Evolutionary conservation across 225 moss, liverwort and hornwort genomes (phyloP).

Genomic region (Ulota crispa): DNA sequence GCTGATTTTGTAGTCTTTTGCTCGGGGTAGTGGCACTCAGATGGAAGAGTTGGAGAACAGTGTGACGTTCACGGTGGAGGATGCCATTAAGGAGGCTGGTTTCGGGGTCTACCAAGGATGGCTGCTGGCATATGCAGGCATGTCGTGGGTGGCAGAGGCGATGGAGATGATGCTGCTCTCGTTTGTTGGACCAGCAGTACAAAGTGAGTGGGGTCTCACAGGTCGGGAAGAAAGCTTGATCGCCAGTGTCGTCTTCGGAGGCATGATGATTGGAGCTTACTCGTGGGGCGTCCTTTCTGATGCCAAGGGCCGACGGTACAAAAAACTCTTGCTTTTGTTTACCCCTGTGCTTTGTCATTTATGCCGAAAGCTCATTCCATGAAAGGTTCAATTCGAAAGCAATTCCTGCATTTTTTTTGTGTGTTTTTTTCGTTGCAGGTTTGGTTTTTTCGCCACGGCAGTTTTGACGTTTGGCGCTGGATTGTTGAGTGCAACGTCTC

Average conservation of each 20-base stretch:
- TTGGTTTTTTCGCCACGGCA: constrained; percentile 88
- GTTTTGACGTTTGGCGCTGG: constrained; percentile 80
- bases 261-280: constrained; percentile 94
- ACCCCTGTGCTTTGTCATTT: too few relatives aligned
- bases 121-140: constrained; percentile 80
- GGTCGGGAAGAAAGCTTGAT: constrained; percentile 73
- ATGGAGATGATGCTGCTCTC: constrained; percentile 99
- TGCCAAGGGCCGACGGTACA: constrained; percentile 78
- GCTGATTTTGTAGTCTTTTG: constrained; percentile 23
- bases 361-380: too few relatives aligned
- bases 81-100: constrained; percentile 69
- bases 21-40: constrained; percentile 35
- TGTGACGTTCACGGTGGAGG: constrained; percentile 65
- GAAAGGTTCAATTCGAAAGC: too few relatives aligned
- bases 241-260: constrained; percentile 84
- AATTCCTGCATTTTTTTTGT: not conserved
- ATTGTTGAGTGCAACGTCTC: constrained; percentile 62
- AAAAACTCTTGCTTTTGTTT: too few relatives aligned
- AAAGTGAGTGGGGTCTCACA: constrained; percentile 69
- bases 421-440: constrained; percentile 39
- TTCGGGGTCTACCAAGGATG: constrained; percentile 71
- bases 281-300: constrained; percentile 91
- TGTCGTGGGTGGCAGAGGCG: constrained; percentile 94
- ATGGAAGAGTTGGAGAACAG: constrained; percentile 37
- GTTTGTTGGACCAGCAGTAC: constrained; percentile 80